A percentile compares a stretch with the other conserved stretches of the same genome.
Conservation (phyloP, 176 grass and related monocot species). For the Zea luxurians region DNA sequence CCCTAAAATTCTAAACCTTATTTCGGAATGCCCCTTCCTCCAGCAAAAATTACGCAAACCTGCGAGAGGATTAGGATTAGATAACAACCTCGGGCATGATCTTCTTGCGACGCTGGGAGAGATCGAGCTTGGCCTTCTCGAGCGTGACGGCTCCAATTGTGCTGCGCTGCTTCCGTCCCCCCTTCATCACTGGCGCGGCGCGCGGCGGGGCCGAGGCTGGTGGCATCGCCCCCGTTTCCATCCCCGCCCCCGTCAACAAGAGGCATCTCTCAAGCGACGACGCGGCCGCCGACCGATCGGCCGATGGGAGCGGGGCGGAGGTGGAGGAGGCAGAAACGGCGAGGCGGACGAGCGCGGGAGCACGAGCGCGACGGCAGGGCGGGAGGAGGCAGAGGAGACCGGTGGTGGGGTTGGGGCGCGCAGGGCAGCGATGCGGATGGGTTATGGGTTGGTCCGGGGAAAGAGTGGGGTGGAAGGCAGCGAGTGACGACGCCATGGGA, state of each 20-base stretch:
- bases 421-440: constrained; percentile 20
- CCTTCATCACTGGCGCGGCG: constrained; percentile 51
- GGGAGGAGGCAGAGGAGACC: constrained; percentile 45
- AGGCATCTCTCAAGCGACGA: constrained; percentile 54
- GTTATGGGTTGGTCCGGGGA: constrained; percentile 5
- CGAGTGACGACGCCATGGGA: constrained; percentile 49
- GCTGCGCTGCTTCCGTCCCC: constrained; percentile 59
- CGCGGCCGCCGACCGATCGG: constrained; percentile 35
- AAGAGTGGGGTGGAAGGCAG: constrained; percentile 39
- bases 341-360: constrained; percentile 20
- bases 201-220: constrained; percentile 29
- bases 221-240: constrained; percentile 20
- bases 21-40: neutral
- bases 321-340: constrained; percentile 37
- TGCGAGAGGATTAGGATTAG: constrained; percentile 19
- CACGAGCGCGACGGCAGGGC: constrained; percentile 9
- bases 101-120: constrained; percentile 54
- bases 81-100: constrained; percentile 67
- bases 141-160: constrained; percentile 59
- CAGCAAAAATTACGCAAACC: neutral
- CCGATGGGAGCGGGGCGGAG: constrained; percentile 29
- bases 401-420: constrained; percentile 48
- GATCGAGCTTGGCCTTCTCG: constrained; percentile 74
- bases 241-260: constrained; percentile 12
- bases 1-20: constrained; percentile 31